phyloP scores from a whole-genome alignment of 176 grass and related monocot genomes.

The Hsuehochloa calcarea region DNA sequence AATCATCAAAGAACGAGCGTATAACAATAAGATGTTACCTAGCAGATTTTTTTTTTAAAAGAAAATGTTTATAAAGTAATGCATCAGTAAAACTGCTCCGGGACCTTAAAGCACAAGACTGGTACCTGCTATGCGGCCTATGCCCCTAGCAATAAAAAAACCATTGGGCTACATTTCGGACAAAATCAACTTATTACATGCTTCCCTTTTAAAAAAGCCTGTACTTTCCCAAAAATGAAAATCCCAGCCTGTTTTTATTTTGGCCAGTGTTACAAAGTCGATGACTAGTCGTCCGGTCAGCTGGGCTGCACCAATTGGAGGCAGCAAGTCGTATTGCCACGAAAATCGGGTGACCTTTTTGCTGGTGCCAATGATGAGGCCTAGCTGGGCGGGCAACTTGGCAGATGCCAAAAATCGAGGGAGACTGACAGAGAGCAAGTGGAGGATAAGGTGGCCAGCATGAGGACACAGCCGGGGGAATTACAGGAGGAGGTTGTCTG shows the following conservation, averaged over 20 bases:
- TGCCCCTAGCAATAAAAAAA: neutral
- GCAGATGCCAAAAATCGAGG: no score
- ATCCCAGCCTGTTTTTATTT: neutral
- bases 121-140: neutral
- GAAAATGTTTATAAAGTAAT: neutral
- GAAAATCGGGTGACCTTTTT: no score
- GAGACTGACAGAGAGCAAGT: no score
- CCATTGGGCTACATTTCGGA: neutral
- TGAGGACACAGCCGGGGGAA: no score
- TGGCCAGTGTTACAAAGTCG: no score
- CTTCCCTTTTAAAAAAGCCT: neutral
- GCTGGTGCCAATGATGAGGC: no score
- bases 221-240: neutral
- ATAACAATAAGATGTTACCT: neutral
- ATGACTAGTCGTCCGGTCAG: no score
- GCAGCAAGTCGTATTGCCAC: no score
- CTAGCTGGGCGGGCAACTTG: no score
- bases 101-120: neutral
- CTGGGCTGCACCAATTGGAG: no score
- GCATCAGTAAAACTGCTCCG: neutral
- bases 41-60: constrained; percentile 7
- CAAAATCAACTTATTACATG: neutral
- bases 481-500: no score
- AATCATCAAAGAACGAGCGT: neutral
- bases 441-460: no score